A percentile compares a stretch with the other conserved stretches of the same genome.
phyloP scores from a whole-genome alignment of 2,329 filamentous ascomycete genomes.

The Colletotrichum sp. region DNA sequence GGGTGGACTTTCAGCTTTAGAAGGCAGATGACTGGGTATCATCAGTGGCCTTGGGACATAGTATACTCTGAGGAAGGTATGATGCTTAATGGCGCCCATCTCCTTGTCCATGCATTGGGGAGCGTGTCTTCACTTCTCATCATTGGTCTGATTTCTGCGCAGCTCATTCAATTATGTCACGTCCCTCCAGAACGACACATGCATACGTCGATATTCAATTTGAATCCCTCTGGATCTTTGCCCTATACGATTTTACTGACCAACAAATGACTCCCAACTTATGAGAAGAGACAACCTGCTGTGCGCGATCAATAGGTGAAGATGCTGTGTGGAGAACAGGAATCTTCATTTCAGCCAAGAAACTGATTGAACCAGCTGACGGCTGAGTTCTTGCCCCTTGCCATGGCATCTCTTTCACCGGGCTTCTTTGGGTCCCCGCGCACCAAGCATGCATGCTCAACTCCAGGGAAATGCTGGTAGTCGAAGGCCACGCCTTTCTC shows the following conservation, averaged over 20 bases:
- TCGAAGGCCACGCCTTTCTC: conserved; percentile 41
- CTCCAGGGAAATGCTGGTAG: conserved; percentile 51
- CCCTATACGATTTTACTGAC: not conserved
- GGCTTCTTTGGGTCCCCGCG: conserved; percentile 39
- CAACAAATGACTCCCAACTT: not conserved
- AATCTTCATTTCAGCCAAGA: conserved; percentile 6
- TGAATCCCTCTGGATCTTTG: not conserved
- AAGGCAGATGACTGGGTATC: not conserved
- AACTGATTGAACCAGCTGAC: conserved; percentile 42
- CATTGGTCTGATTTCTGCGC: not conserved
- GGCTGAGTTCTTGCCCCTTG: conserved; percentile 46
- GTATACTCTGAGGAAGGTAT: not conserved
- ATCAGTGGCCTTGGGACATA: not conserved
- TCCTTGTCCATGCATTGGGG: not conserved
- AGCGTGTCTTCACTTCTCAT: not conserved
- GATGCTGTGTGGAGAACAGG: not conserved
- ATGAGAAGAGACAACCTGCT: not conserved
- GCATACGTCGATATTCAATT: not conserved
- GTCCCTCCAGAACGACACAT: not conserved
- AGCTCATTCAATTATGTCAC: not conserved
- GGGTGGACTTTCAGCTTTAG: not conserved
- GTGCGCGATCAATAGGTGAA: not conserved
- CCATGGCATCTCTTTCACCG: conserved; percentile 45
- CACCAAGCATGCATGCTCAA: conserved; percentile 46
- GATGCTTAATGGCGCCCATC: not conserved